Evolutionary conservation across 192 early-diverging fungal genomes (phyloP), one percentile per base, ranked within the genome.

Genomic region (Entomortierella lignicola): DNA sequence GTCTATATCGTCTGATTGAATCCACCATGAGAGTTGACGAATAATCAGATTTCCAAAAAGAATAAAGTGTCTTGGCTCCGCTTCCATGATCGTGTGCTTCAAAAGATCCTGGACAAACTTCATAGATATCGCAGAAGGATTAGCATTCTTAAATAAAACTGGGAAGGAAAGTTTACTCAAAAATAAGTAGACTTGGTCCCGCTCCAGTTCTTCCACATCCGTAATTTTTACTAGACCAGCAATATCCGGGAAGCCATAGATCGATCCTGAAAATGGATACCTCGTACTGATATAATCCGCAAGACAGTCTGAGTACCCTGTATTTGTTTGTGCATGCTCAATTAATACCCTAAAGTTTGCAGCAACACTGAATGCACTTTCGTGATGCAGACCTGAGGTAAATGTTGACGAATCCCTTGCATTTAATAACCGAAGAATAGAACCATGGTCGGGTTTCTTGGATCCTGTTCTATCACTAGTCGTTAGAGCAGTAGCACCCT

Each of bases 221-320:
- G 27, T 17, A 0, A 6, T 23, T 13, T 55, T 23, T 4, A 32
- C 30, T 6, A 62, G 29, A 17, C 18, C 31, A 18, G 63, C 23
- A 6, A 81, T 52, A 12, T 63, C 56, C 18, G 59, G 23, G 41
- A 81, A 25, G 41, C 34, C 42, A 32, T 85, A 86, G n/a, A 88
- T 23, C 8, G 67, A 80, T 12, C 85, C 77, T 32, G 77, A 59
- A 48, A 81, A 70, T 15, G 86, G 86, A 53, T 72, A 69, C 4
- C 83, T 66, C 29, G 69, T 69, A 29, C 58, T 37, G 25, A 88
- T 30, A 27, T 85, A 88, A 8, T 81, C 80, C 2, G 82, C 34
- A 25, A 88, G 42, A 27, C 80, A 80, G 18, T 82, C 79, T 27
- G 43, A 68, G 2, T 21, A 17, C 12, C 44, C 41, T 44, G 32